phyloP scores from a whole-genome alignment of 1,139 yeast genomes.

The Saccharomycopsis hybrid region DNA sequence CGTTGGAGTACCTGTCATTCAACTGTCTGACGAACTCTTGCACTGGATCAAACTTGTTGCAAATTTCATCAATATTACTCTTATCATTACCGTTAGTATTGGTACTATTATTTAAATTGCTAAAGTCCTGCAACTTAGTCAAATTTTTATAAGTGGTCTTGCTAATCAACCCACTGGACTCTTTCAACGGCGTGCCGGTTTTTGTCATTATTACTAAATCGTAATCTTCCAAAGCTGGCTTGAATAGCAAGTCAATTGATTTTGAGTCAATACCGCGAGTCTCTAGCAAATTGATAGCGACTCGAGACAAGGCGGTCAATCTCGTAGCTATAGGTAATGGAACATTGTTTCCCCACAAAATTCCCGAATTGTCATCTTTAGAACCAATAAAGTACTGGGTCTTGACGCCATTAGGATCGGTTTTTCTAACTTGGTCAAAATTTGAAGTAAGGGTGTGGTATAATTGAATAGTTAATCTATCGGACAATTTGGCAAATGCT shows the following conservation, averaged over 20 bases:
- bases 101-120: too few relatives aligned
- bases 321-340: constrained; percentile 80
- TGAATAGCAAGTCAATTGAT: constrained; percentile 53
- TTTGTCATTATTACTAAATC: constrained; percentile 67
- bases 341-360: constrained; percentile 67
- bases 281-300: constrained; percentile 53
- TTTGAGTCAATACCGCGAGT: constrained; percentile 37
- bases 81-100: constrained; percentile 35
- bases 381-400: constrained; percentile 81
- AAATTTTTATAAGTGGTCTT: constrained; percentile 61
- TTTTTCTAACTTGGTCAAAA: constrained; percentile 59
- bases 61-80: constrained; percentile 26
- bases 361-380: constrained; percentile 76
- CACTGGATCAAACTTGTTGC: constrained; percentile 47
- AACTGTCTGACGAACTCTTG: constrained; percentile 49
- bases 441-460: constrained; percentile 58
- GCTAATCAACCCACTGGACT: constrained; percentile 51
- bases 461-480: constrained; percentile 54
- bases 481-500: constrained; percentile 38
- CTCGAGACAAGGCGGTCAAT: constrained; percentile 79
- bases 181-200: constrained; percentile 32
- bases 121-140: constrained; percentile 36
- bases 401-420: constrained; percentile 75
- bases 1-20: constrained; percentile 44
- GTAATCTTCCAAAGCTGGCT: constrained; percentile 78